Base-by-base conservation (phyloP, 331 rosid species). In the Spiraea crenata region DNA sequence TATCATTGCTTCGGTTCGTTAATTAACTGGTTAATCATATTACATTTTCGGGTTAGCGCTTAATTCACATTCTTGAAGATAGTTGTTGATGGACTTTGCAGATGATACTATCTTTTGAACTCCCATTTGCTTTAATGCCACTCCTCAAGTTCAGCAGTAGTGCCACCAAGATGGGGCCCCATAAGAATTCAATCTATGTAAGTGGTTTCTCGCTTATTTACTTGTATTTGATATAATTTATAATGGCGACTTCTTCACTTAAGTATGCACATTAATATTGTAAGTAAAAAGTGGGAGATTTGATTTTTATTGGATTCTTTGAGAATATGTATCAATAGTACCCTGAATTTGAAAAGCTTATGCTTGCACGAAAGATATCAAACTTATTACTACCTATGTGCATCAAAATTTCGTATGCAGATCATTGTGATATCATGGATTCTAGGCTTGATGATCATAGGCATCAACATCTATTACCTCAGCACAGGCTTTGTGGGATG, bases 31-130 rank as follows among this genome's bases (percentile, higher is more conserved):
- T 45, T 55, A 2, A 52, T 35, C 1, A 9, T 14, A 20, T 58
- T 20, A 57, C 51, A 1, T 38, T 51, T 41, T n/a, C 25, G 31
- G 1, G 31, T 25, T 25, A 25, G 31, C 31, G 31, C 31, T 25
- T 25, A 25, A 25, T 25, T 25, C 31, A 25, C 31, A 25, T 25
- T 25, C 31, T 25, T 25, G 31, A 25, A 25, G 31, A 25, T 25
- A 25, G 31, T 25, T 25, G 31, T 15, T 11, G 34, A 20, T 64
- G 13, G 8, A 25, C 55, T 79, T 63, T 78, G 72, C 91, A 93
- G 98, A 93, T 90, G 97, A 86, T 93, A 64, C 96, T 93, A 55
- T 85, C 97, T n/a, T 93, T 93, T 75, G 96, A 90, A 60, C 89
- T 89, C 45, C 96, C 97, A 44, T 93, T 93, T 65, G 95, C 96